phyloP scores from a whole-genome alignment of 108 stramenopile species.

The Conticribra weissflogii region DNA sequence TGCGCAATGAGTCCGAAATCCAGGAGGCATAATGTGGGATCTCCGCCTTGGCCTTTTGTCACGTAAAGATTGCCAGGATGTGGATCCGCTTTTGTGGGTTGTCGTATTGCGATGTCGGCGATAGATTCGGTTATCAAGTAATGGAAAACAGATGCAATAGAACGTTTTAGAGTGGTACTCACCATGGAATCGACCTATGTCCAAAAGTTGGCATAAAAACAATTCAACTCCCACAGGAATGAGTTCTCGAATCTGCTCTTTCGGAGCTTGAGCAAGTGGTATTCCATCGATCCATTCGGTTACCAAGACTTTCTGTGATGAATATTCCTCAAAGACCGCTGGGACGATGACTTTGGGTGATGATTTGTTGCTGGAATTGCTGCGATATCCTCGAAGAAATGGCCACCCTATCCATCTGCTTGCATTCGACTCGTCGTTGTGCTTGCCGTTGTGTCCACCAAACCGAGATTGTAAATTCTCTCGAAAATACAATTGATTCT shows the following conservation, averaged over 20 bases:
- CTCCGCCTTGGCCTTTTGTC: conserved; percentile 48
- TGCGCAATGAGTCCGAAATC: conserved; percentile 90
- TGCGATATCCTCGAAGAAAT: too few species aligned
- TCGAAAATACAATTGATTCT: conserved; percentile 59
- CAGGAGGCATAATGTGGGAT: conserved; percentile 65
- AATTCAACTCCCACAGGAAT: conserved; percentile 89
- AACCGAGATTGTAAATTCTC: conserved; percentile 42
- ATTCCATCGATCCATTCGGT: conserved; percentile 80
- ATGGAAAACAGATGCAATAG: too few species aligned
- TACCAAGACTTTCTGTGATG: conserved; percentile 46
- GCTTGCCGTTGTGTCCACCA: not conserved
- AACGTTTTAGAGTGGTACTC: too few species aligned
- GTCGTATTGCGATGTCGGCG: too few species aligned
- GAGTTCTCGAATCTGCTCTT: conserved; percentile 62
- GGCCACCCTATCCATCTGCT: too few species aligned
- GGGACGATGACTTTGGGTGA: conserved; percentile 48
- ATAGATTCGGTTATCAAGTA: too few species aligned
- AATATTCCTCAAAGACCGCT: conserved; percentile 35
- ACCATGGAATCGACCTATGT: conserved; percentile 87
- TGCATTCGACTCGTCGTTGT: too few species aligned
- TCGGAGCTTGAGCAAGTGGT: conserved; percentile 64
- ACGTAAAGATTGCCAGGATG: conserved; percentile 78
- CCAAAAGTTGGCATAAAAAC: conserved; percentile 84
- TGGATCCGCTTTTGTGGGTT: too few species aligned
- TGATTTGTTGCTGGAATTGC: not conserved